Conservation (phyloP, 2,329 filamentous ascomycete species). For the Lomentospora prolificans region DNA sequence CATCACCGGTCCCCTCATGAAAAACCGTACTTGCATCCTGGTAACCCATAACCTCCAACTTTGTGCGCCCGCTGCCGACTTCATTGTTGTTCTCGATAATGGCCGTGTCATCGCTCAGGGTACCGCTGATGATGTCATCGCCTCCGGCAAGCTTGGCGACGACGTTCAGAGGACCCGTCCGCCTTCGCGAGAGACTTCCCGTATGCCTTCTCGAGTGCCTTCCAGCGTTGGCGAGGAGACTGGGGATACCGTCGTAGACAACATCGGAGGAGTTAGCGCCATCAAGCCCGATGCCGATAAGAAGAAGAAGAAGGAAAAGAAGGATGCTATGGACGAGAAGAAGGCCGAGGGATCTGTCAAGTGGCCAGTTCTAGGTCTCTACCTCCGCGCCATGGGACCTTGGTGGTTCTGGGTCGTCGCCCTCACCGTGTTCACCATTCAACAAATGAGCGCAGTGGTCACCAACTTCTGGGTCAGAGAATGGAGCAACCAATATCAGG, state of each 20-base stretch:
- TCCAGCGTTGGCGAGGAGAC: slow-evolving; percentile 62
- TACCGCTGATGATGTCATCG: slow-evolving; percentile 65
- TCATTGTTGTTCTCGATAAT: slow-evolving; percentile 79
- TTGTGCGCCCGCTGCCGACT: slow-evolving; percentile 69
- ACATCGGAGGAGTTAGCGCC: slow-evolving; percentile 34
- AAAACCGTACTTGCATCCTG: slow-evolving; percentile 78
- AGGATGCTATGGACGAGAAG: slow-evolving; percentile 56
- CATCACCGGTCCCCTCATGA: slow-evolving; percentile 82
- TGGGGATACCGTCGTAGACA: slow-evolving; percentile 43
- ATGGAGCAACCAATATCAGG: slow-evolving; percentile 80
- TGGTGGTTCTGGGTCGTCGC: slow-evolving; percentile 92
- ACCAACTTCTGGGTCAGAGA: slow-evolving; percentile 91
- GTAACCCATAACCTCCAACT: slow-evolving; percentile 94
- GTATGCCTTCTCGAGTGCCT: slow-evolving; percentile 65
- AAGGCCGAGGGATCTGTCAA: slow-evolving; percentile 85
- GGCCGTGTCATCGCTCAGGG: slow-evolving; percentile 71
- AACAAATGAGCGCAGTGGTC: slow-evolving; percentile 77
- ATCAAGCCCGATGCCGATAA: slow-evolving; percentile 37
- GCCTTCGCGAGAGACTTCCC: slow-evolving; percentile 59
- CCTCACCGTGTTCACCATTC: slow-evolving; percentile 62
- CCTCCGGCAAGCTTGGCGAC: slow-evolving; percentile 80
- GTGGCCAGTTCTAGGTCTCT: slow-evolving; percentile 74
- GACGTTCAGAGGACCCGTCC: slow-evolving; percentile 67
- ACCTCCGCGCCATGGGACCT: slow-evolving; percentile 82
- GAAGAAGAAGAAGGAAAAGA: slow-evolving; percentile 35